A percentile compares a stretch with the other conserved stretches of the same genome.
phyloP scores from a whole-genome alignment of 371 early-diverging fungal genomes.

The Nematocida sp. region DNA sequence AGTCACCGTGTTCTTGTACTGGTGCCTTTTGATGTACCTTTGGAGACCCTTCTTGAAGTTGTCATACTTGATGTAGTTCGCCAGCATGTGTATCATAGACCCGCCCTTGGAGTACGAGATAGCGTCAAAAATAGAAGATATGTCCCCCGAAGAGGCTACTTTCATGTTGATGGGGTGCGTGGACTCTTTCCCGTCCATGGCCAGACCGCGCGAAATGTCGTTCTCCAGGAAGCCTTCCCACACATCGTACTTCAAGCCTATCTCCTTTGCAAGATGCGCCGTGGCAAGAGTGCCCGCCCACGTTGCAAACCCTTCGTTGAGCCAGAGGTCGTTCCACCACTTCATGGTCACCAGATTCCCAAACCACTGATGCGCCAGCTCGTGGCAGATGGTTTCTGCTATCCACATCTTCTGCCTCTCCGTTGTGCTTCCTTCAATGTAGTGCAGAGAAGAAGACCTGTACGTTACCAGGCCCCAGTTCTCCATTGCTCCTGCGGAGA shows the following conservation, averaged over 20 bases:
- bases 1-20: conserved; percentile 75
- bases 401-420: conserved; percentile 69
- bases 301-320: conserved; percentile 92
- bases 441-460: conserved; percentile 71
- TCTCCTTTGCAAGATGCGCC: conserved; percentile 70
- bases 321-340: conserved; percentile 86
- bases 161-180: conserved; percentile 82
- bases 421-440: conserved; percentile 68
- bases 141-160: conserved; percentile 72
- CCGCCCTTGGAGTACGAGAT: conserved; percentile 81
- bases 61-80: conserved; percentile 71
- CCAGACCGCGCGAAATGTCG: conserved; percentile 69
- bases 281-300: conserved; percentile 76
- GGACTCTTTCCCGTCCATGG: conserved; percentile 72
- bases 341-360: conserved; percentile 83
- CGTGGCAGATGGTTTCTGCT: conserved; percentile 78
- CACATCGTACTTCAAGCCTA: conserved; percentile 57
- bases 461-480: conserved; percentile 91
- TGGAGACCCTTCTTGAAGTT: conserved; percentile 68
- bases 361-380: conserved; percentile 89
- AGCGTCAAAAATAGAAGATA: conserved; percentile 73
- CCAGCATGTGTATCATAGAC: conserved; percentile 79
- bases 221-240: conserved; percentile 68
- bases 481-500: conserved; percentile 72
- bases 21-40: conserved; percentile 71